Evolutionary conservation across 345 rosid genomes (phyloP).

Genomic region (Alliaria petiolata): DNA sequence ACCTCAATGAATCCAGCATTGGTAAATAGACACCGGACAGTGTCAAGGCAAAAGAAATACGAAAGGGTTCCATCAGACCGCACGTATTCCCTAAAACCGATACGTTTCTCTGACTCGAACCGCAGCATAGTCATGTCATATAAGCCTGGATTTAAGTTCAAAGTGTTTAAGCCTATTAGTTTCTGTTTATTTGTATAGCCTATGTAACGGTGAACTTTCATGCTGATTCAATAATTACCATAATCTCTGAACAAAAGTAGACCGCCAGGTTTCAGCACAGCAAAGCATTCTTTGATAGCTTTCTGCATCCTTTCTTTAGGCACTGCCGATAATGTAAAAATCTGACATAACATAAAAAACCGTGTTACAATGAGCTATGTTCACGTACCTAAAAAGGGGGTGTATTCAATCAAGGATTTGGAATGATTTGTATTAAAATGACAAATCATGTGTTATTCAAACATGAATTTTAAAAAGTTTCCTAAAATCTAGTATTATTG

Average conservation of each 20-base stretch:
- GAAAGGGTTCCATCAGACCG: constrained; percentile 81
- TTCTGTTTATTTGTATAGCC: not conserved
- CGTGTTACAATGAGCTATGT: not conserved
- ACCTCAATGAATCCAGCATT: constrained; percentile 80
- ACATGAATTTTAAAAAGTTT: no score
- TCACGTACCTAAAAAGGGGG: not conserved
- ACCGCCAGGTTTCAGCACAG: constrained; percentile 79
- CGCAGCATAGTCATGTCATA: constrained; percentile 96
- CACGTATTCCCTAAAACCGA: constrained; percentile 78
- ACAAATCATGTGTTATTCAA: no score
- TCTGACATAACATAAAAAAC: constrained; percentile 37
- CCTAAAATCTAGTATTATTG: no score
- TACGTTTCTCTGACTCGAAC: constrained; percentile 59
- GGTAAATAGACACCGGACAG: constrained; percentile 51
- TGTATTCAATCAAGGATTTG: no score
- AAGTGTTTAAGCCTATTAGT: constrained; percentile 17
- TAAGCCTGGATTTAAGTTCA: constrained; percentile 52
- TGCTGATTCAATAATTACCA: constrained; percentile 44
- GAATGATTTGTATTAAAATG: no score
- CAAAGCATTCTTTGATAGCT: constrained; percentile 58
- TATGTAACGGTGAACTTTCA: not conserved
- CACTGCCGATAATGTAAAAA: constrained; percentile 88
- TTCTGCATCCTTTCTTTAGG: constrained; percentile 60
- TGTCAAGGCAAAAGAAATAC: constrained; percentile 76
- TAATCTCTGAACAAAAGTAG: constrained; percentile 79